phyloP scores from a whole-genome alignment of 177 flowering plant genomes.

The Tripterygium wilfordii region DNA sequence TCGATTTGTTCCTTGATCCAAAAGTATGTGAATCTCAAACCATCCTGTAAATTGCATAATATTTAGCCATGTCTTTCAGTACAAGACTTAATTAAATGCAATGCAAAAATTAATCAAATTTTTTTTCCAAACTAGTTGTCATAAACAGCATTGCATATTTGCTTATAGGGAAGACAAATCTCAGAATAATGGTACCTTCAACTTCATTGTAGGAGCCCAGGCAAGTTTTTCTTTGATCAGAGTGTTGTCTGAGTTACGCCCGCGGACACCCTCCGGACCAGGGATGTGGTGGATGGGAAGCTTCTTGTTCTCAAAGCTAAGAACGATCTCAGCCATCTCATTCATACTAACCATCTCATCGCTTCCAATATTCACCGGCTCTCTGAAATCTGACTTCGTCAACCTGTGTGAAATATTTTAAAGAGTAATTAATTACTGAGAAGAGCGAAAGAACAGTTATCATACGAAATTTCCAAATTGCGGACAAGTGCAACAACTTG shows the following conservation, averaged over 20 bases:
- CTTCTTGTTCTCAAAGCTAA: slow-evolving; percentile 80
- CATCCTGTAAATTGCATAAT: slow-evolving; percentile 57
- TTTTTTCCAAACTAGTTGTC: too few relatives aligned
- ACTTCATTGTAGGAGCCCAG: slow-evolving; percentile 96
- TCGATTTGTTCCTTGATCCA: slow-evolving; percentile 97
- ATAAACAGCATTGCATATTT: neutral
- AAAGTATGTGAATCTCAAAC: slow-evolving; percentile 87
- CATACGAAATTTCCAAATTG: too few relatives aligned
- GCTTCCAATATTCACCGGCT: slow-evolving; percentile 97
- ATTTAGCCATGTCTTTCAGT: too few relatives aligned
- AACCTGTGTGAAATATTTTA: too few relatives aligned
- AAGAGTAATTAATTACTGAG: too few relatives aligned
- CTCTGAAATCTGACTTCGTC: slow-evolving; percentile 95
- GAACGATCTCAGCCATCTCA: slow-evolving; percentile 98
- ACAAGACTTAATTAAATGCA: too few relatives aligned
- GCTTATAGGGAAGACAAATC: neutral
- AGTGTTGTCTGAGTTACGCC: slow-evolving; percentile 97
- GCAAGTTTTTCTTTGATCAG: slow-evolving; percentile 96
- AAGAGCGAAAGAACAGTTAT: too few relatives aligned
- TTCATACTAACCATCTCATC: slow-evolving; percentile 99
- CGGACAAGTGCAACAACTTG: too few relatives aligned
- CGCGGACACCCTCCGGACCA: slow-evolving; percentile 98
- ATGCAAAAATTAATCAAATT: too few relatives aligned
- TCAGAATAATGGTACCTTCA: slow-evolving; percentile 52
- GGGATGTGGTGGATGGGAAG: slow-evolving; percentile 97